These are phyloP conservation scores for Aphanoascus verrucosus DNA, from an alignment of 2,329 filamentous ascomycete genomes.

Conservation along the genomic window DNA sequence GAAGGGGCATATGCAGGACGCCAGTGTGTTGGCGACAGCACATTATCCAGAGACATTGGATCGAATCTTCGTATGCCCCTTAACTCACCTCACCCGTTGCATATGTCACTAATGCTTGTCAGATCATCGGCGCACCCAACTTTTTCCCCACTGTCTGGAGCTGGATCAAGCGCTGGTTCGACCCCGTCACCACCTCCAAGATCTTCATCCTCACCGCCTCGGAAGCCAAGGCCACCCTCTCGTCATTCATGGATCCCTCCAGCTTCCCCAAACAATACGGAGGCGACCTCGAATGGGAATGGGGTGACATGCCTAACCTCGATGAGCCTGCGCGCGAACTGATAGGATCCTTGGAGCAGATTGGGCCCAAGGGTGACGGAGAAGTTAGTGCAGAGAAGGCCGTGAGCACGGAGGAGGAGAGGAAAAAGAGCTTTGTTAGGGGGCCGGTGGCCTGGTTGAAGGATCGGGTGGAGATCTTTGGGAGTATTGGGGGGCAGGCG, in stretches of 20 bases:
- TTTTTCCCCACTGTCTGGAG: slow-evolving; percentile 89
- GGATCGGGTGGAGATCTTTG: slow-evolving; percentile 73
- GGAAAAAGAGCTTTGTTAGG: slow-evolving; percentile 14
- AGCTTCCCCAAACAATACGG: slow-evolving; percentile 88
- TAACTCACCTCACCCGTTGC: slow-evolving; percentile 5
- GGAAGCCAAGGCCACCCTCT: slow-evolving; percentile 67
- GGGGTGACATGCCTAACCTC: slow-evolving; percentile 62
- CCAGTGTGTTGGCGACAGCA: slow-evolving; percentile 74
- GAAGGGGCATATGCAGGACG: slow-evolving; percentile 87
- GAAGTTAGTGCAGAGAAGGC: slow-evolving; percentile 4
- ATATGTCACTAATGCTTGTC: neutral
- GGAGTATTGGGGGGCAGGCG: slow-evolving; percentile 24
- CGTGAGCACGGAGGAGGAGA: neutral
- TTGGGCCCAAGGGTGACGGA: slow-evolving; percentile 20
- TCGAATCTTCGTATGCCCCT: slow-evolving; percentile 59
- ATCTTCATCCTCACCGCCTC: slow-evolving; percentile 74
- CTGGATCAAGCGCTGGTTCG: slow-evolving; percentile 93
- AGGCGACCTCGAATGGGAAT: slow-evolving; percentile 71
- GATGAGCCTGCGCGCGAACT: slow-evolving; percentile 42
- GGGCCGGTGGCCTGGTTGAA: slow-evolving; percentile 64
- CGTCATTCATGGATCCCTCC: slow-evolving; percentile 65
- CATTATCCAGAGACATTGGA: slow-evolving; percentile 93
- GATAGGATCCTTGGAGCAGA: slow-evolving; percentile 23
- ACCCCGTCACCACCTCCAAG: slow-evolving; percentile 86
- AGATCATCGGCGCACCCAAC: slow-evolving; percentile 76